These are phyloP conservation scores for Acer yangbiense DNA, from an alignment of 345 rosid species.

Conservation along the genomic window DNA sequence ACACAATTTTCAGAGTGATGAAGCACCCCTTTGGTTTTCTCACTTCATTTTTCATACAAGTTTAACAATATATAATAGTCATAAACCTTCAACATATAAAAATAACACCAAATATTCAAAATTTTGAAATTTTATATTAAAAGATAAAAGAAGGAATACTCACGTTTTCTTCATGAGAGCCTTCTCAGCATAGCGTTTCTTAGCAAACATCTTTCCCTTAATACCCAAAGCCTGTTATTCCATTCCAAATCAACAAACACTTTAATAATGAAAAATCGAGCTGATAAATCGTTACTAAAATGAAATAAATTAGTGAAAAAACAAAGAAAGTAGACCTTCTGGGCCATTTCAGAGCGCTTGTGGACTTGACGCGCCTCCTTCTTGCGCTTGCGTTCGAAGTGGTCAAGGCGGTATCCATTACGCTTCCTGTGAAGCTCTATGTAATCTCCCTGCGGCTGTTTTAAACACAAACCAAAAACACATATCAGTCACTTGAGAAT, in stretches of 20 bases:
- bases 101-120: neutral
- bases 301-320: neutral
- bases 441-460: constrained; percentile 93
- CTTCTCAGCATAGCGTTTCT: constrained; percentile 74
- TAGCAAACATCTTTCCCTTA: constrained; percentile 79
- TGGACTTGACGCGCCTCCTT: constrained; percentile 90
- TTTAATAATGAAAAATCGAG: neutral
- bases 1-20: neutral
- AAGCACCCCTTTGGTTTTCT: too few relatives aligned
- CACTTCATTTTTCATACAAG: neutral
- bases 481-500: neutral
- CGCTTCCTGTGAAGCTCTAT: constrained; percentile 84
- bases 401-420: constrained; percentile 75
- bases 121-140: too few relatives aligned
- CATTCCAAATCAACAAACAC: neutral
- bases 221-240: constrained; percentile 49
- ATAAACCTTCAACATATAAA: neutral
- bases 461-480: constrained; percentile 3
- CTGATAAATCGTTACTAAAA: neutral
- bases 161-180: constrained; percentile 82
- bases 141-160: constrained; percentile 7
- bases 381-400: constrained; percentile 87
- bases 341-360: constrained; percentile 73
- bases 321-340: constrained; percentile 11
- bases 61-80: neutral